Conservation (phyloP, 2,329 filamentous ascomycete genomes). For the Fusarium annulatum region DNA sequence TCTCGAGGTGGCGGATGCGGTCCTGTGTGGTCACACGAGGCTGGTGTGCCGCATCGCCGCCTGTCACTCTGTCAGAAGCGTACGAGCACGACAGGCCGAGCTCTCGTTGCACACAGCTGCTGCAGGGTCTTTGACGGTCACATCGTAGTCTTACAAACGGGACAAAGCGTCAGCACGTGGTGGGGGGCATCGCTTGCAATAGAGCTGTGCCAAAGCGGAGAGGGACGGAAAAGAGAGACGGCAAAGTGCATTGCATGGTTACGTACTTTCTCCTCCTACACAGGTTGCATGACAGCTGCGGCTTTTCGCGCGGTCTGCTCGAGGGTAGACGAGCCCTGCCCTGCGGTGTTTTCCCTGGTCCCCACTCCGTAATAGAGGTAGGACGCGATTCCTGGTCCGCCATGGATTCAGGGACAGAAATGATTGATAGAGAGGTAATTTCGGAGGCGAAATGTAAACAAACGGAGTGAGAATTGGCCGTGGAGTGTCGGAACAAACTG, state of each 20-base stretch:
- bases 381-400: conserved; percentile 1
- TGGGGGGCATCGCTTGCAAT: no score
- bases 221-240: background rate
- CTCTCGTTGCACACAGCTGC: conserved; percentile 12
- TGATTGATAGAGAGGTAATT: background rate
- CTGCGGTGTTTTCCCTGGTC: background rate
- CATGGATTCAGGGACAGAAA: background rate
- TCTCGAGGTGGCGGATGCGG: conserved; percentile 42
- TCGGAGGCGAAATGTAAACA: background rate
- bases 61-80: background rate
- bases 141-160: conserved; percentile 2
- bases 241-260: background rate
- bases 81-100: conserved; percentile 11
- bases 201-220: background rate
- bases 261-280: conserved; percentile 18
- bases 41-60: background rate
- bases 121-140: conserved; percentile 20
- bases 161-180: background rate
- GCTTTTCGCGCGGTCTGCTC: conserved; percentile 8
- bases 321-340: conserved; percentile 15
- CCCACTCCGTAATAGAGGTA: background rate
- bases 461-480: background rate
- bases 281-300: conserved; percentile 17
- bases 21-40: conserved; percentile 6
- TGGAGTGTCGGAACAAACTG: background rate